Evolutionary conservation across 2,329 filamentous ascomycete species (phyloP).

Genomic region (Microsporum audouinii): DNA sequence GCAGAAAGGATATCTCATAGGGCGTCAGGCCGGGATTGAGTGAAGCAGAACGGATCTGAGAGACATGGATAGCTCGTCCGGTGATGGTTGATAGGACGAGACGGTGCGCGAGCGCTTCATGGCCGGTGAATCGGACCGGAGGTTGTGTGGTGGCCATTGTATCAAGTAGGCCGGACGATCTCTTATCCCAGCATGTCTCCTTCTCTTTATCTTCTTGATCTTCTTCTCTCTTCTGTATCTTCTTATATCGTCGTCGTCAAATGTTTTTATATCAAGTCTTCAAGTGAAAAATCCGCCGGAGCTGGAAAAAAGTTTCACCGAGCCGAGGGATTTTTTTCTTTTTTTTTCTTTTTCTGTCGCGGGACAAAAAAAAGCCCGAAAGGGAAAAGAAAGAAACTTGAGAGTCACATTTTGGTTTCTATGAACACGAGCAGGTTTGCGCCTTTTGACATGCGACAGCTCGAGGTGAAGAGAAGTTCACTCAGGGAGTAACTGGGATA

Average conservation of each 20-base stretch:
- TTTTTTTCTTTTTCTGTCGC: neutral
- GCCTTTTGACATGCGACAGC: neutral
- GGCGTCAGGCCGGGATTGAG: constrained; percentile 80
- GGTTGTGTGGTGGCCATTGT: constrained; percentile 36
- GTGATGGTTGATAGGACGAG: constrained; percentile 85
- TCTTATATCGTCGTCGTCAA: neutral
- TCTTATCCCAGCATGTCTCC: neutral
- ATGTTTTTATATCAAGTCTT: neutral
- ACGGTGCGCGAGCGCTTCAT: constrained; percentile 70
- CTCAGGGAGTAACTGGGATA: neutral
- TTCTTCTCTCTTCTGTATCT: neutral
- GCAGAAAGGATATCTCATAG: constrained; percentile 90
- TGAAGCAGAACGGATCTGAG: constrained; percentile 81
- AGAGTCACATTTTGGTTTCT: neutral
- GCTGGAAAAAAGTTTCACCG: neutral
- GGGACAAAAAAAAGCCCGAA: constrained; percentile 22
- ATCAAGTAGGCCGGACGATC: neutral
- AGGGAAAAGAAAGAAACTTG: neutral
- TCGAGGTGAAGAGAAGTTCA: neutral
- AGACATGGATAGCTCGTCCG: constrained; percentile 79
- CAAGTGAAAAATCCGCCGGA: neutral
- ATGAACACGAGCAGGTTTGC: neutral
- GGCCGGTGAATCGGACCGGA: constrained; percentile 65
- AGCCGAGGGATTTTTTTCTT: neutral
- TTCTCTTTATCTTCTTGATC: neutral